Percentiles rank a stretch among this genome's conserved stretches.
Evolutionary conservation across 192 early-diverging fungal species (phyloP).

Genomic region (Coemansia sp.): DNA sequence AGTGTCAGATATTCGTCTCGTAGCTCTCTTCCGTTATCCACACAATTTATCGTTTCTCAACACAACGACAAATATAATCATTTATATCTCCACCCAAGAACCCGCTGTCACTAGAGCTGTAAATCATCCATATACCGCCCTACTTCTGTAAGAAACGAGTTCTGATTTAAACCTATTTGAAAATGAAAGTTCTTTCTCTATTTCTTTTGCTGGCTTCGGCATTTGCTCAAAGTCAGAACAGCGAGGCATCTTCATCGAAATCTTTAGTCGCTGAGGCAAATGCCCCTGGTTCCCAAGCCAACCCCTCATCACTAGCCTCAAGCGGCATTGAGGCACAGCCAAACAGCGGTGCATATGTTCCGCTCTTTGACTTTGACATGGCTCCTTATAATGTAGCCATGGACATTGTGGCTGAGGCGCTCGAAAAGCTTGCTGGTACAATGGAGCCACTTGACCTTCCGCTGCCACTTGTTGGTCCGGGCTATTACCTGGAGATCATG

Average conservation of each 20-base stretch:
- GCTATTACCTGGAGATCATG: conserved; percentile 50
- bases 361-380: conserved; percentile 50
- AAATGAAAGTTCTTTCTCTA: conserved; percentile 38
- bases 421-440: conserved; percentile 47
- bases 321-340: not conserved
- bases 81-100: not conserved
- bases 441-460: conserved; percentile 52
- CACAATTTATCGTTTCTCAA: not conserved
- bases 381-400: conserved; percentile 51
- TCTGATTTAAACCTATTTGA: not conserved
- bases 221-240: conserved; percentile 23
- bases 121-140: not conserved
- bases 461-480: conserved; percentile 46
- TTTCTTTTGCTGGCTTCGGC: conserved; percentile 42
- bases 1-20: not conserved
- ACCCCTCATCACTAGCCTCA: not conserved
- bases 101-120: not conserved
- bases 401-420: conserved; percentile 48
- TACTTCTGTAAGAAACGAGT: not conserved
- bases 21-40: not conserved
- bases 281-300: not conserved
- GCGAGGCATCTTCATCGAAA: not conserved
- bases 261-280: not conserved
- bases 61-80: too few species aligned
- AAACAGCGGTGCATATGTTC: conserved; percentile 17